phyloP scores from a whole-genome alignment of 2,329 filamentous ascomycete species.

The Corniculantispora saksenae region DNA sequence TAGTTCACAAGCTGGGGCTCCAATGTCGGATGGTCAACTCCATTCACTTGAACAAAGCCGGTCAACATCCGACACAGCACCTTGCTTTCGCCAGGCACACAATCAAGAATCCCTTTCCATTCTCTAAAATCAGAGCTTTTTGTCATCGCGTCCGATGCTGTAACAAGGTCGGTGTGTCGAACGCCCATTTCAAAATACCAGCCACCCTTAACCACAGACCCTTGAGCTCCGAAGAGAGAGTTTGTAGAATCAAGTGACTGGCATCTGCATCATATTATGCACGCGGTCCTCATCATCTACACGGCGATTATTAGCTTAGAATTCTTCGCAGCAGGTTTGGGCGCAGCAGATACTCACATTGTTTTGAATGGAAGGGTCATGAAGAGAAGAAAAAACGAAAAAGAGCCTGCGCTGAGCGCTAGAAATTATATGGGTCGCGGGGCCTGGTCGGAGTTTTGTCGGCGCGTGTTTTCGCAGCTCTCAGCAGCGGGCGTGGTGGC shows the following conservation, averaged over 20 bases:
- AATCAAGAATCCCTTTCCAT: constrained; percentile 33
- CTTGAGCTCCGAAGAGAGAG: constrained; percentile 93
- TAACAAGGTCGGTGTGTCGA: constrained; percentile 99
- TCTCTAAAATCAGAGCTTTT: constrained; percentile 85
- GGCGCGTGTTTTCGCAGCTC: constrained; percentile 22
- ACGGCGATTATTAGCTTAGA: constrained; percentile 33
- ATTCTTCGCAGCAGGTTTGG: constrained; percentile 23
- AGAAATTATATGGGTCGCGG: constrained; percentile 38
- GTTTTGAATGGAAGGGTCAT: constrained; percentile 99
- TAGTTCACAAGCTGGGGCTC: not conserved
- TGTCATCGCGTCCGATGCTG: constrained; percentile 89
- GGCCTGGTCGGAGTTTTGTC: constrained; percentile 31
- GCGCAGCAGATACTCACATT: constrained; percentile 64
- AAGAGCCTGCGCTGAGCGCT: constrained; percentile 30
- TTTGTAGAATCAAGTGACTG: constrained; percentile 65
- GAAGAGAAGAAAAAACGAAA: constrained; percentile 56
- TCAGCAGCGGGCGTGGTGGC: not conserved
- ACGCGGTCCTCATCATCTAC: constrained; percentile 99
- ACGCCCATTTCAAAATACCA: constrained; percentile 94
- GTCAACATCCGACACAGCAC: not conserved
- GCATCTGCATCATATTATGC: constrained; percentile 81
- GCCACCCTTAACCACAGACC: constrained; percentile 68
- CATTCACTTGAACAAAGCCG: constrained; percentile 16
- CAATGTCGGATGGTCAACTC: not conserved
- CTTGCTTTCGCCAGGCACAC: not conserved